Evolutionary conservation across 2,329 filamentous ascomycete species (phyloP), one percentile per base, ranked within the genome.

Genomic region (Hymenoscyphus occultus): DNA sequence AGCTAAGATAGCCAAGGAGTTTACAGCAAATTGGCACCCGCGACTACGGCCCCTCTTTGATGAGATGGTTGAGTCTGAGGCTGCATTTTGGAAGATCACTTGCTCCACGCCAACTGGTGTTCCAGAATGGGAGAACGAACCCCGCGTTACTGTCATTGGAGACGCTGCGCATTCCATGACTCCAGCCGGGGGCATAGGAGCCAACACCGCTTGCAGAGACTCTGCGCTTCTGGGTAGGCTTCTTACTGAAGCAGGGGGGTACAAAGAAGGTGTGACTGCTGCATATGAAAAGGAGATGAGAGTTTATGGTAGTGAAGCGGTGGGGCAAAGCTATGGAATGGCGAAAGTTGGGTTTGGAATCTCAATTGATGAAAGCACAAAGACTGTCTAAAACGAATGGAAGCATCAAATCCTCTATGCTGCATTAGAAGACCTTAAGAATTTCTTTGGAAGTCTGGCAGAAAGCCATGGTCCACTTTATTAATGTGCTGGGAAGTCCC

Each of bases 61-160:
- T 5, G 70, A 86, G 42, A 87, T 88, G 83, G 73, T 77, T 5
- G 82, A 81, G 63, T 68, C 74, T 0, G 84, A 89, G 68, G 83
- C 86, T 0, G 86, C 86, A 0, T 89, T 89, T 68, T 88, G 85
- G 84, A 89, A 87, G 70, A 88, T 89, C 59, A 88, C 86, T 1
- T 88, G 84, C 68, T 87, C 85, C 0, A 82, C 80, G 0, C 86
- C 86, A 0, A 78, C 78, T 0, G 85, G 86, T 1, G 84, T 89
- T 0, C 86, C 86, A 0, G 78, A 85, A 32, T 88, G 86, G 86
- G 69, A 76, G 9, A 87, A 85, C 56, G 80, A 85, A 62, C 79
- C 82, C 0, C 79, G 85, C 0, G 83, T 86, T 12, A 86, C 84
- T 0, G 77, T 86, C 0, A 82, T 86, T 62, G 84, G 84, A 0